Evolutionary conservation across 2,329 filamentous ascomycete genomes (phyloP).

Genomic region (Penicillium sp.): DNA sequence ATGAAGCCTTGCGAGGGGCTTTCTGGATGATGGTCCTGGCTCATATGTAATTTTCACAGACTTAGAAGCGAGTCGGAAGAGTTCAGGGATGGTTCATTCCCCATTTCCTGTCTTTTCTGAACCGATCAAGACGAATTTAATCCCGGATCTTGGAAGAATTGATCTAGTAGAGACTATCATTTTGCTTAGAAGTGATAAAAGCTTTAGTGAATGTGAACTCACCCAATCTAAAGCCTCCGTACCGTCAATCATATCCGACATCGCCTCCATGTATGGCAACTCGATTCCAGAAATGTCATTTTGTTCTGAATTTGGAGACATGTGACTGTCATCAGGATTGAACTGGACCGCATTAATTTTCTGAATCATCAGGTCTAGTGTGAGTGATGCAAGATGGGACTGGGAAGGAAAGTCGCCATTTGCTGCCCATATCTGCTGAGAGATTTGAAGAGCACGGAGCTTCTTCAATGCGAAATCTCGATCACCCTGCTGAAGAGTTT

Average conservation of each 20-base stretch:
- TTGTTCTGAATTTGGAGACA: background rate
- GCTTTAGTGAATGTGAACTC: background rate
- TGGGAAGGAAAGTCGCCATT: constrained; percentile 6
- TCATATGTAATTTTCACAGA: too few species aligned
- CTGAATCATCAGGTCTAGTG: constrained; percentile 17
- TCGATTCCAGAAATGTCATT: background rate
- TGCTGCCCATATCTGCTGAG: constrained; percentile 15
- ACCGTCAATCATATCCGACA: constrained; percentile 22
- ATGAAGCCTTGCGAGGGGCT: background rate
- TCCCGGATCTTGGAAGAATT: constrained; percentile 9
- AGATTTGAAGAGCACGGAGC: constrained; percentile 8
- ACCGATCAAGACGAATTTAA: background rate
- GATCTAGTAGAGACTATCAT: constrained; percentile 7
- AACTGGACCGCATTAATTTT: constrained; percentile 11
- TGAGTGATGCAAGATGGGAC: constrained; percentile 11
- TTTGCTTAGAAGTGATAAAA: background rate
- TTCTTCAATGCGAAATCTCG: constrained; percentile 2
- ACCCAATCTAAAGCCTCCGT: constrained; percentile 20
- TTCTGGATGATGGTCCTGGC: background rate
- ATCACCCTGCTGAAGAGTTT: constrained; percentile 23
- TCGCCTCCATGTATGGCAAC: constrained; percentile 14
- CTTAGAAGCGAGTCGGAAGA: background rate
- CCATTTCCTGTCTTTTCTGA: background rate
- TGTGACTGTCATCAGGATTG: background rate
- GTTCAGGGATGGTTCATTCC: background rate